Evolutionary conservation across 768 basidiomycete species (phyloP).

Genomic region (Pisolithus sp.): DNA sequence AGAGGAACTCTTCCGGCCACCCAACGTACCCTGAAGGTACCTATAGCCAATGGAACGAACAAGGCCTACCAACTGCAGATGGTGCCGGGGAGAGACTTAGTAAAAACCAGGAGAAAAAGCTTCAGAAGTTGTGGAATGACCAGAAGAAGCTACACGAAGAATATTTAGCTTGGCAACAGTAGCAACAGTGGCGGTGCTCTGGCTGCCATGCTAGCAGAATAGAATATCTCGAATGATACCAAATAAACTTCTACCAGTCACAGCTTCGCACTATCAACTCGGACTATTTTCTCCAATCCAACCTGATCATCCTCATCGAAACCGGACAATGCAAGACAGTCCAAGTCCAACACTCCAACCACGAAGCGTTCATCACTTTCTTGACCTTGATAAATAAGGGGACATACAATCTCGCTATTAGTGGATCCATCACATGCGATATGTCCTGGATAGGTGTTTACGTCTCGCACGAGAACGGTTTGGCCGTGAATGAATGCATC

Average conservation of each 20-base stretch:
- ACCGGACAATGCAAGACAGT: conserved; percentile 64
- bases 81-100: conserved; percentile 77
- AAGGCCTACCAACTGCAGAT: conserved; percentile 82
- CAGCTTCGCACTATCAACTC: conserved; percentile 55
- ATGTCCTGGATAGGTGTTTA: conserved; percentile 82
- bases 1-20: conserved; percentile 76
- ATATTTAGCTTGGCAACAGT: conserved; percentile 48
- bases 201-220: background rate
- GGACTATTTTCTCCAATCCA: conserved; percentile 74
- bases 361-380: conserved; percentile 28
- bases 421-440: conserved; percentile 92
- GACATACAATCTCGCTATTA: conserved; percentile 85
- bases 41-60: conserved; percentile 82
- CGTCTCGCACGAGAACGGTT: conserved; percentile 68
- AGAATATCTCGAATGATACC: conserved; percentile 6
- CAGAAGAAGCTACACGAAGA: conserved; percentile 82
- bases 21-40: conserved; percentile 62
- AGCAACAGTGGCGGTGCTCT: conserved; percentile 2
- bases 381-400: conserved; percentile 43
- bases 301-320: conserved; percentile 72
- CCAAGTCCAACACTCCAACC: conserved; percentile 75
- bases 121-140: conserved; percentile 60
- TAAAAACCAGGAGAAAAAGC: conserved; percentile 74
- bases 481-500: conserved; percentile 55
- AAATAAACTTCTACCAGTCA: conserved; percentile 47